Base-by-base conservation (phyloP, 169 alveolate genomes). In the Eimeria praecox region DNA sequence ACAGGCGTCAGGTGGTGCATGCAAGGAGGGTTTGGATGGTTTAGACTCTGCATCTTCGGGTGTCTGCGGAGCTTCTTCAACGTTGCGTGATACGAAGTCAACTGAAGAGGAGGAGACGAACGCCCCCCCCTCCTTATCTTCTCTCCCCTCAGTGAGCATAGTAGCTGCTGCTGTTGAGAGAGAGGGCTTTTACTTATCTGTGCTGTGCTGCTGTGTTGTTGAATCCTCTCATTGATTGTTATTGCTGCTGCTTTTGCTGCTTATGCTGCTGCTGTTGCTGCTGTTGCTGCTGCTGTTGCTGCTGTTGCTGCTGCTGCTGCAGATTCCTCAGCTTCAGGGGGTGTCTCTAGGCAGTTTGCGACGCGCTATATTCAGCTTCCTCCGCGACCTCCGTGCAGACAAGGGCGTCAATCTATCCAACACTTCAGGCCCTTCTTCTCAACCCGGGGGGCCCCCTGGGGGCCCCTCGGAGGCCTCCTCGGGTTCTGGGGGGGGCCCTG, bases 341-440 rank as follows among this genome's bases (percentile, higher is more conserved):
- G 42, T 69, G 44, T 35, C 80, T 20, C 80, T 69, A 8, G 38
- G 46, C 24, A 80, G 90, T 44, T 59, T 80, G 10, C 18, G 69
- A 71, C 90, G 90, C 10, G 90, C 71, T 6, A 24, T 80, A 24
- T 80, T 80, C 69, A 56, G 38, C 42, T 80, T 69, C 24, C 90
- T 80, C 64, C 90, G 52, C 4, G 90, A 80, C 44, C 71, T 80
- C 20, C 90, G 90, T 18, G 33, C 90, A 8, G 87, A 38, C 38
- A 69, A 69, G 24, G 80, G 20, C 22, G 44, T 8, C 24, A 9
- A 10, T 44, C 8, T 44, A 8, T 35, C 44, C 24, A 35, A 12
- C 20, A 44, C 80, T 3, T 14, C 80, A 30, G 80, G 78, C 44
- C 44, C 80, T 27, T n/a, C 80, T 27, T 22, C 40, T 10, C 14